These are phyloP conservation scores for Penicillium odoratum DNA, from an alignment of 495 filamentous ascomycete species.

Conservation along the genomic window DNA sequence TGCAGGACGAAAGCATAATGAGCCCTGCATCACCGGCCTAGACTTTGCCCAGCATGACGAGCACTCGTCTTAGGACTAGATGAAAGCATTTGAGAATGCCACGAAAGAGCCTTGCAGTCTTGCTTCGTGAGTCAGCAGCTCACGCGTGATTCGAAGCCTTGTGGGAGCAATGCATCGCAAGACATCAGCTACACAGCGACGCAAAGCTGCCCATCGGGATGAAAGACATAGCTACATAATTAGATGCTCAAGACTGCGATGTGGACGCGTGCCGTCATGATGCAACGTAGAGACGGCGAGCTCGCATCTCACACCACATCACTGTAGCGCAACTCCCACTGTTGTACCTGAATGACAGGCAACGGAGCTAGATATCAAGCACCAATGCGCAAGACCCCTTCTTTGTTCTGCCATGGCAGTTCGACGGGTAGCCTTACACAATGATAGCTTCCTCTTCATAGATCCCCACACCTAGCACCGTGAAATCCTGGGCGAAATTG, in stretches of 20 bases:
- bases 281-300: constrained; percentile 3
- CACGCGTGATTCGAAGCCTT: neutral
- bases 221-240: neutral
- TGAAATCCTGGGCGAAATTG: constrained; percentile 3
- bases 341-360: neutral
- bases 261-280: neutral
- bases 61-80: neutral
- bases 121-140: constrained; percentile 2
- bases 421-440: constrained; percentile 5
- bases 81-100: neutral
- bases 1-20: no score
- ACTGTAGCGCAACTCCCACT: neutral
- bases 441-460: constrained; percentile 1
- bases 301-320: neutral
- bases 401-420: constrained; percentile 4
- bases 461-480: neutral
- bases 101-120: constrained; percentile 1
- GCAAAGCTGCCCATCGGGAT: neutral
- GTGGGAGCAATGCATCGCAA: neutral
- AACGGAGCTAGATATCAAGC: neutral
- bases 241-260: no score
- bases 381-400: neutral
- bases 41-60: neutral
- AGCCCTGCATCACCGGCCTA: neutral
- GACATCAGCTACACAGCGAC: constrained; percentile 2